phyloP scores from a whole-genome alignment of 148 eudicot genomes.

The Persicaria maculosa region DNA sequence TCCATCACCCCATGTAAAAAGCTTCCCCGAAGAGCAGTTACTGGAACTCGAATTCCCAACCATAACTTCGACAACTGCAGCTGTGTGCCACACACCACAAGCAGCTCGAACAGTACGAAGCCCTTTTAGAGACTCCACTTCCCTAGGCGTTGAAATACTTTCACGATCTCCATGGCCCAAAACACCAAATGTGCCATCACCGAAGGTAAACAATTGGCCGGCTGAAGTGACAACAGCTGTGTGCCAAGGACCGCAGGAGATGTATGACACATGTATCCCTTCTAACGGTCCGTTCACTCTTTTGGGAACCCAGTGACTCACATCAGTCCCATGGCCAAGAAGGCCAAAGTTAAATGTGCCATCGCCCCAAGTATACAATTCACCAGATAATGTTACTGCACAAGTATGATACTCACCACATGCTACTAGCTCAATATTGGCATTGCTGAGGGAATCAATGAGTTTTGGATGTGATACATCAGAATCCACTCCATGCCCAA shows the following conservation, averaged over 20 bases:
- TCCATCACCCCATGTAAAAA: constrained; percentile 99
- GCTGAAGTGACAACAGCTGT: constrained; percentile 97
- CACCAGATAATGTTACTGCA: constrained; percentile 95
- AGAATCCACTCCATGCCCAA: constrained; percentile 95
- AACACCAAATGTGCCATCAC: constrained; percentile 95
- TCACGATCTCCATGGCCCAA: constrained; percentile 87
- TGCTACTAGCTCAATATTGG: constrained; percentile 91
- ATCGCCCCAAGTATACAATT: constrained; percentile 94
- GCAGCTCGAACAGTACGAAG: constrained; percentile 86
- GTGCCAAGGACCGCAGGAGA: constrained; percentile 98
- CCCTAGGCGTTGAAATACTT: constrained; percentile 76
- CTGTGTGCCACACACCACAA: constrained; percentile 99
- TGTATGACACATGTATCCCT: constrained; percentile 88
- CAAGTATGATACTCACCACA: constrained; percentile 94
- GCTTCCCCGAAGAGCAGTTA: constrained; percentile 91
- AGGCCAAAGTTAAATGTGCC: constrained; percentile 70
- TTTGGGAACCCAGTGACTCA: constrained; percentile 93
- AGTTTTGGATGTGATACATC: constrained; percentile 91
- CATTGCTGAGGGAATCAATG: constrained; percentile 70
- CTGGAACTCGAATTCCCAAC: constrained; percentile 87
- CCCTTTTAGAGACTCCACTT: constrained; percentile 92
- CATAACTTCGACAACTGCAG: constrained; percentile 98
- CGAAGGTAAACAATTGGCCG: constrained; percentile 92
- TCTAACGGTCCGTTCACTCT: constrained; percentile 88
- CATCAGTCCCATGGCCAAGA: constrained; percentile 92